These are phyloP conservation scores for Macrolepiota dolichaula DNA, from an alignment of 768 basidiomycete species.

Conservation along the genomic window DNA sequence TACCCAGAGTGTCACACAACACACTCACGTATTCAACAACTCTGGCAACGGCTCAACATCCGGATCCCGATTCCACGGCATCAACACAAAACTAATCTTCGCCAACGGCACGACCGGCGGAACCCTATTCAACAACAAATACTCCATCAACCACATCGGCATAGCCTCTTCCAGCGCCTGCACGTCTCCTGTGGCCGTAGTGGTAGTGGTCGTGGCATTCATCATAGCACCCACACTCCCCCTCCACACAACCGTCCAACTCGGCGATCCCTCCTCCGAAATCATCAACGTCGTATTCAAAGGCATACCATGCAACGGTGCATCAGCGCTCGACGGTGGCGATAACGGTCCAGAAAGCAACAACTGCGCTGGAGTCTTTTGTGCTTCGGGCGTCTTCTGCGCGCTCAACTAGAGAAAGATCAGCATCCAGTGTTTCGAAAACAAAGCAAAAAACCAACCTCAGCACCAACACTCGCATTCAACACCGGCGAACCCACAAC, in stretches of 20 bases:
- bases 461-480: conserved; percentile 21
- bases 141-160: conserved; percentile 90
- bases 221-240: conserved; percentile 57
- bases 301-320: conserved; percentile 62
- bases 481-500: conserved; percentile 23
- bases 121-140: conserved; percentile 66
- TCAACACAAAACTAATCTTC: conserved; percentile 87
- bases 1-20: too few relatives aligned
- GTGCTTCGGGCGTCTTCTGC: conserved; percentile 18
- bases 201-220: too few relatives aligned
- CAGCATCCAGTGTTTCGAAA: conserved; percentile 2
- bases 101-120: conserved; percentile 44
- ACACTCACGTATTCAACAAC: conserved; percentile 80
- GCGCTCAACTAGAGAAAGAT: conserved; percentile 5
- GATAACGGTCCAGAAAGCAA: conserved; percentile 52
- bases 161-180: conserved; percentile 65
- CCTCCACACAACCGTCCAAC: conserved; percentile 77
- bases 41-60: conserved; percentile 67
- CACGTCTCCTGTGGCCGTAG: too few relatives aligned
- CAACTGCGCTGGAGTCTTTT: conserved; percentile 50
- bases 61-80: conserved; percentile 70
- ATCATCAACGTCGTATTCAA: conserved; percentile 66
- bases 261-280: conserved; percentile 74
- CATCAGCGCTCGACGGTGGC: conserved; percentile 71
- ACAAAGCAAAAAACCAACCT: conserved; percentile 20